A percentile compares a stretch with the other conserved stretches of the same genome.
These are phyloP conservation scores for Gossypium raimondii DNA, from an alignment of 345 rosid genomes.

Conservation along the genomic window DNA sequence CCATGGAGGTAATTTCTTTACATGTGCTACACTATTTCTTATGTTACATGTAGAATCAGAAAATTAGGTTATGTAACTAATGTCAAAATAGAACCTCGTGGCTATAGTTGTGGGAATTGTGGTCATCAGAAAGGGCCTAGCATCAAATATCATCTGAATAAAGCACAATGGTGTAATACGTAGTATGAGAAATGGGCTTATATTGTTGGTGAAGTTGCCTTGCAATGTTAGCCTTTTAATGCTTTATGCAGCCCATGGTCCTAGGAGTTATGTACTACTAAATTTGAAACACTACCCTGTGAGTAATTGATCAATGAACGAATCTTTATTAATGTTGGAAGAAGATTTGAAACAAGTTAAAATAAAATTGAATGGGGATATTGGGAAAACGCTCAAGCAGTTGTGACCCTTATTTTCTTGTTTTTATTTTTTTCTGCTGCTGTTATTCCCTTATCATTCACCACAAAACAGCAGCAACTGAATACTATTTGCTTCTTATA, in stretches of 20 bases:
- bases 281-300: neutral
- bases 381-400: neutral
- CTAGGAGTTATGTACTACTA: neutral
- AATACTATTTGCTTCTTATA: neutral
- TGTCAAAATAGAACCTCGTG: neutral
- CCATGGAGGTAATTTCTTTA: constrained; percentile 65
- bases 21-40: neutral
- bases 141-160: neutral
- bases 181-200: neutral
- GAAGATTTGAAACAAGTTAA: neutral
- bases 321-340: neutral
- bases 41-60: neutral
- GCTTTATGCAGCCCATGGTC: neutral
- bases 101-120: neutral
- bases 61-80: neutral
- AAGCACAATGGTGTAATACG: neutral
- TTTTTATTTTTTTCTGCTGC: neutral
- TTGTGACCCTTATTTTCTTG: neutral
- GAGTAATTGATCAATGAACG: neutral
- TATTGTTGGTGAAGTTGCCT: constrained; percentile 1
- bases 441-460: neutral
- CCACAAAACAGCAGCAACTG: neutral
- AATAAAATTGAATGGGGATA: neutral
- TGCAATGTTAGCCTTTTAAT: neutral
- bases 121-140: neutral